Conservation (phyloP, 106 monocot species). For the Acorus gramineus region DNA sequence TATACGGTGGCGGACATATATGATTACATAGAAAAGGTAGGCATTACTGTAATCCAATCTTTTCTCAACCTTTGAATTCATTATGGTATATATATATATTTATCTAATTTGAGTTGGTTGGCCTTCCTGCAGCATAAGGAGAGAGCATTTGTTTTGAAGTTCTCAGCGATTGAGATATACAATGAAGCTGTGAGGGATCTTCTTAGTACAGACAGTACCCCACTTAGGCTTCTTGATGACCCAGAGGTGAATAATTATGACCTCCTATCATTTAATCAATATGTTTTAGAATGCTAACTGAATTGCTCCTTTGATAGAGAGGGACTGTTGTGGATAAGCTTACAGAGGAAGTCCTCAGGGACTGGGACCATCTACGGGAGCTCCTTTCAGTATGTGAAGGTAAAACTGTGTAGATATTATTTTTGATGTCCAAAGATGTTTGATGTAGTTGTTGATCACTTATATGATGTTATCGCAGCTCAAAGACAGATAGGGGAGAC, state of each 20-base stretch:
- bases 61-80: not conserved
- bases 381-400: constrained; percentile 86
- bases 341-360: constrained; percentile 50
- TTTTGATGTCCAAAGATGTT: constrained; percentile 6
- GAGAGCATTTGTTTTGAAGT: constrained; percentile 81
- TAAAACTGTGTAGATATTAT: constrained; percentile 5
- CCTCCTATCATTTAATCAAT: not conserved
- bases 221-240: constrained; percentile 90
- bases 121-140: constrained; percentile 73
- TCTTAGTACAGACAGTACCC: constrained; percentile 65
- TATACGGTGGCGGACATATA: constrained; percentile 82
- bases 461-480: constrained; percentile 27
- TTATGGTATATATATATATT: no score
- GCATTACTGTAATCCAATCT: not conserved
- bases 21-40: constrained; percentile 83
- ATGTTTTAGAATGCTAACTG: not conserved
- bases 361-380: constrained; percentile 50
- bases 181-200: constrained; percentile 97
- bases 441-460: not conserved
- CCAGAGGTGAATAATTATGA: constrained; percentile 51
- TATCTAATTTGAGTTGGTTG: not conserved
- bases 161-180: constrained; percentile 95
- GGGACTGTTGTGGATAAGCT: constrained; percentile 65
- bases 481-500: constrained; percentile 93
- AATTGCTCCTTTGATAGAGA: constrained; percentile 23